Conservation (phyloP, 495 filamentous ascomycete genomes). For the Achaetomiella virescens region DNA sequence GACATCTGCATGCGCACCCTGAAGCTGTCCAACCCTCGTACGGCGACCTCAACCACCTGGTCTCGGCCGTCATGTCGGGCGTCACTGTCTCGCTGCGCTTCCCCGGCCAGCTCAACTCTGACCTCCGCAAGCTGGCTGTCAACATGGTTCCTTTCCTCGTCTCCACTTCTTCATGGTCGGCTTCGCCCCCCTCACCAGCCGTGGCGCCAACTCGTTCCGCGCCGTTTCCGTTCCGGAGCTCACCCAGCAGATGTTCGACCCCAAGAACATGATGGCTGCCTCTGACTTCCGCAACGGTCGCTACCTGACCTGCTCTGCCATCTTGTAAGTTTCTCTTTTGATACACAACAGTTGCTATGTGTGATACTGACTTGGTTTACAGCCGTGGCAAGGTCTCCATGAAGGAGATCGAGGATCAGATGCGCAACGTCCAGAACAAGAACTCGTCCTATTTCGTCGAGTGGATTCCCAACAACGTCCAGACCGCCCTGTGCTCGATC, state of each 20-base stretch:
- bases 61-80: constrained; percentile 99
- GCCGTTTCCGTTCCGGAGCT: constrained; percentile 96
- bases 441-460: constrained; percentile 99
- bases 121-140: constrained; percentile 98
- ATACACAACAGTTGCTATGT: not conserved
- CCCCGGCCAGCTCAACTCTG: constrained; percentile 99
- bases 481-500: constrained; percentile 99
- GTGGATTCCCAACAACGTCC: constrained; percentile 99
- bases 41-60: constrained; percentile 98
- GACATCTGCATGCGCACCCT: constrained; percentile 99
- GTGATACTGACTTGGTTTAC: constrained; percentile 26
- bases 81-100: constrained; percentile 98
- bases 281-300: constrained; percentile 99
- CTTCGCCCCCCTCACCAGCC: constrained; percentile 97
- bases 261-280: constrained; percentile 99
- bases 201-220: constrained; percentile 91
- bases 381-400: constrained; percentile 99
- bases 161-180: constrained; percentile 99
- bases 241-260: constrained; percentile 99
- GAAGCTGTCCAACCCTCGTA: constrained; percentile 97
- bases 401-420: constrained; percentile 99
- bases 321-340: constrained; percentile 54
- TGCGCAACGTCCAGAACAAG: constrained; percentile 99
- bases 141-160: constrained; percentile 99
- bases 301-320: constrained; percentile 98